Evolutionary conservation across 1,284 basidiomycete genomes (phyloP).

Genomic region (Calocybe gambosa): DNA sequence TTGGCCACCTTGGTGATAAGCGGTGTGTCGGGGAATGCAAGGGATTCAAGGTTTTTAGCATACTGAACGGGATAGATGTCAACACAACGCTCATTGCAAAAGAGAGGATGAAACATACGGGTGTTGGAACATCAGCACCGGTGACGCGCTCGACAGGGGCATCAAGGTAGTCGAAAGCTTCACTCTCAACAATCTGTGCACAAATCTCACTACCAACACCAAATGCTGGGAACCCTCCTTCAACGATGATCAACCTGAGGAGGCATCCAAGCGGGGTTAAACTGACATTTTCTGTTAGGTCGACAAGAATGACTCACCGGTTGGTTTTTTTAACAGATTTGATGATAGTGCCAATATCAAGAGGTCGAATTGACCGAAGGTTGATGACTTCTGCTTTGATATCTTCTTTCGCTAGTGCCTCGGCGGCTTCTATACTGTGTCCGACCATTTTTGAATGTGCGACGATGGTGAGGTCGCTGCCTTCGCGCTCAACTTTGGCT

Average conservation of each 20-base stretch:
- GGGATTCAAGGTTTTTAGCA: constrained; percentile 79
- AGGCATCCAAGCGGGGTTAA: neutral
- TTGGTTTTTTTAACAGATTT: constrained; percentile 98
- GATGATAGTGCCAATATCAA: constrained; percentile 97
- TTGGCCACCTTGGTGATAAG: constrained; percentile 88
- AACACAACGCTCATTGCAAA: too few species aligned
- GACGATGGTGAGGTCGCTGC: constrained; percentile 92
- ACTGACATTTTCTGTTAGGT: neutral
- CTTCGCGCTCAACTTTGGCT: constrained; percentile 92
- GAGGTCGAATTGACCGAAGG: constrained; percentile 89
- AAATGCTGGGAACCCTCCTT: constrained; percentile 98
- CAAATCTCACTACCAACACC: constrained; percentile 98
- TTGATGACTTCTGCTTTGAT: constrained; percentile 99
- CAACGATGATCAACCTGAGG: constrained; percentile 81
- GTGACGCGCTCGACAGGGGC: constrained; percentile 97
- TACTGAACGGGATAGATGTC: constrained; percentile 73
- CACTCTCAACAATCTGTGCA: constrained; percentile 93
- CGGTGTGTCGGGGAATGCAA: constrained; percentile 88
- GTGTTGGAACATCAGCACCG: constrained; percentile 95
- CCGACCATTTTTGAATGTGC: constrained; percentile 97
- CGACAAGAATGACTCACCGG: constrained; percentile 41
- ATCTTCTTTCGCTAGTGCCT: constrained; percentile 89
- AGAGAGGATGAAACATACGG: constrained; percentile 48
- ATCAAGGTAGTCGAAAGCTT: constrained; percentile 96
- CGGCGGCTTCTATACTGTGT: constrained; percentile 89